A percentile compares a stretch with the other conserved stretches of the same genome.
phyloP scores from a whole-genome alignment of 108 stramenopile species.

The Fragilariopsis cylindrus region DNA sequence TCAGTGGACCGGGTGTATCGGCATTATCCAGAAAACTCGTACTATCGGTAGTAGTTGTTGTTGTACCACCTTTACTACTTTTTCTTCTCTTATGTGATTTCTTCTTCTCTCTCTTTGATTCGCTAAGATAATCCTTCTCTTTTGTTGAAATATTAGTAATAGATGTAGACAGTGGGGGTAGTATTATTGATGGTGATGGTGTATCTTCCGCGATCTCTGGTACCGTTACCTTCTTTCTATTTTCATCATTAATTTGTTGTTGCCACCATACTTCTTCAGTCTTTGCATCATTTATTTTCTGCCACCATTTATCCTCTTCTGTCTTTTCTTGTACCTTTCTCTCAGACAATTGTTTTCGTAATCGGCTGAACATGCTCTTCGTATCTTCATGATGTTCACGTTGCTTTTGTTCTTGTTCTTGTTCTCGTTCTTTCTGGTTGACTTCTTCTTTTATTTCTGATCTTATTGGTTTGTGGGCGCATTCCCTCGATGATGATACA shows the following conservation, averaged over 20 bases:
- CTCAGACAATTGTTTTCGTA: not conserved
- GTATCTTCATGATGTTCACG: not conserved
- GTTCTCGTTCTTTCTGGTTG: not conserved
- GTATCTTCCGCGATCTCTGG: not conserved
- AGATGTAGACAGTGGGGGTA: too few species aligned
- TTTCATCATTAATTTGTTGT: not conserved
- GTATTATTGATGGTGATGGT: not conserved
- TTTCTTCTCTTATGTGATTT: not conserved
- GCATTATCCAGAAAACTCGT: too few species aligned
- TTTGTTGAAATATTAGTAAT: too few species aligned
- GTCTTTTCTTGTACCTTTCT: not conserved
- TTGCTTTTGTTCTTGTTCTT: not conserved
- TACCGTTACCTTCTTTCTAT: not conserved
- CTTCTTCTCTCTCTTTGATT: not conserved
- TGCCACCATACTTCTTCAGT: slow-evolving; percentile 13
- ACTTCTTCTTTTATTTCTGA: not conserved
- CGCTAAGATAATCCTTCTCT: not conserved
- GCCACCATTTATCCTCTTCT: slow-evolving; percentile 10
- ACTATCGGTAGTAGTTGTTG: not conserved
- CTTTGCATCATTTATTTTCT: not conserved
- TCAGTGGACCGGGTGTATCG: too few species aligned
- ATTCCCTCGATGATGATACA: too few species aligned
- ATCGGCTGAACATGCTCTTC: slow-evolving; percentile 1
- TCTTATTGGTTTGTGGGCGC: too few species aligned
- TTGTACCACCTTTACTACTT: not conserved